These are phyloP conservation scores for Lotmaria passim DNA, from an alignment of 208 protist genomes.

Conservation along the genomic window DNA sequence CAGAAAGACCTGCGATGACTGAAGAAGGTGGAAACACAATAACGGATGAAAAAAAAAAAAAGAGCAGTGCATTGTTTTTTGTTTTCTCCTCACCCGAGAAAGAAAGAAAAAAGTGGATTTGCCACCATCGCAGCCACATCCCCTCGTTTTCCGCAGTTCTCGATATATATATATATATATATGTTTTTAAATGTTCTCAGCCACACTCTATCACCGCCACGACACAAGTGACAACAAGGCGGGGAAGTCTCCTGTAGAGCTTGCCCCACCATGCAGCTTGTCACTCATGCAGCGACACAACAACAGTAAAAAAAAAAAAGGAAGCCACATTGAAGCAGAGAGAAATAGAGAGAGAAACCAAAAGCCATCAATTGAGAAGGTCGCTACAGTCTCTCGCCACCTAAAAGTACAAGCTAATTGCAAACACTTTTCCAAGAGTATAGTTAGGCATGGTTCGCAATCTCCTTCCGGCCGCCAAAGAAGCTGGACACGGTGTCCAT, in stretches of 20 bases:
- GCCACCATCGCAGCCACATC: too few relatives aligned
- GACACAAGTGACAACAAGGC: background rate
- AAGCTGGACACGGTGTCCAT: conserved; percentile 54
- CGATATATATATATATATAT: background rate
- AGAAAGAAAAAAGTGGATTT: too few relatives aligned
- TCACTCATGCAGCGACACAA: background rate
- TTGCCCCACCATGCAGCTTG: conserved; percentile 6
- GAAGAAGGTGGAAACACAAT: too few relatives aligned
- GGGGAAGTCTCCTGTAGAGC: conserved; percentile 24
- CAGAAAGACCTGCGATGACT: too few relatives aligned
- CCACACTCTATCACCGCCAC: too few relatives aligned
- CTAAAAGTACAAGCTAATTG: too few relatives aligned
- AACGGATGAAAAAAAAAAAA: background rate
- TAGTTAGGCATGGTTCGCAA: conserved; percentile 4
- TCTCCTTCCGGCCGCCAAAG: conserved; percentile 29
- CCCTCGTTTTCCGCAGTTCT: background rate
- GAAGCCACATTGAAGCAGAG: background rate
- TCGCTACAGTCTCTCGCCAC: too few relatives aligned
- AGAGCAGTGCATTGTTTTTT: too few relatives aligned
- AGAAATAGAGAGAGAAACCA: background rate
- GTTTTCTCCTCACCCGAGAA: too few relatives aligned
- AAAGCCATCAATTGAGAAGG: too few relatives aligned
- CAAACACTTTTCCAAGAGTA: too few relatives aligned
- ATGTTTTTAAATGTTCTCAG: background rate
- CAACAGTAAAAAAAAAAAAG: background rate